These are phyloP conservation scores for Citrus glauca DNA, from an alignment of 345 rosid genomes.

Conservation along the genomic window DNA sequence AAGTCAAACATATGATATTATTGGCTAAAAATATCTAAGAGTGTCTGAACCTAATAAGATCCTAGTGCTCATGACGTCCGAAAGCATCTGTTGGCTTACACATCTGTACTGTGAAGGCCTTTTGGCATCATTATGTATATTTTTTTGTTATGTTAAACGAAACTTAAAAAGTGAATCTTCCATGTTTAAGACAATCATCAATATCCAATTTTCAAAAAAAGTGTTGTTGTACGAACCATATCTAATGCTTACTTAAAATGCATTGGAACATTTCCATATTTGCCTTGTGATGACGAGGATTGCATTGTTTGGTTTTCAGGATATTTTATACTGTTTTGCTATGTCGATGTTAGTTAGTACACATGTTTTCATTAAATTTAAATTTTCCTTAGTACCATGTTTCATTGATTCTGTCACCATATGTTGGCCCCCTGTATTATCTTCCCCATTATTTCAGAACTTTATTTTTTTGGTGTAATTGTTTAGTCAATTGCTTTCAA, in stretches of 20 bases:
- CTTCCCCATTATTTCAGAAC: background rate
- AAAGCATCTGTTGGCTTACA: background rate
- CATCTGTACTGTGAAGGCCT: background rate
- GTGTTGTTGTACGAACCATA: background rate
- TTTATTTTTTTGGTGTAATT: background rate
- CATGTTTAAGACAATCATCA: background rate
- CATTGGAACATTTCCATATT: background rate
- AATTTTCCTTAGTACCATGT: background rate
- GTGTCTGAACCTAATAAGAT: background rate
- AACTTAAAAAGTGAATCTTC: background rate
- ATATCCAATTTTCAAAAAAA: too few relatives aligned
- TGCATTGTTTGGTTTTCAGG: background rate
- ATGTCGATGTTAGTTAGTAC: background rate
- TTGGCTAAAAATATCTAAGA: background rate
- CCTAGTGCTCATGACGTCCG: background rate
- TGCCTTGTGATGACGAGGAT: background rate
- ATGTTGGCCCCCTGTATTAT: background rate
- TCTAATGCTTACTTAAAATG: background rate
- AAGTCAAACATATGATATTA: background rate
- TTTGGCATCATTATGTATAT: background rate
- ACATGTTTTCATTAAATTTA: background rate
- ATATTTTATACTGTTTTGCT: background rate
- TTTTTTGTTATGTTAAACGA: background rate
- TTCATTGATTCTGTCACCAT: background rate
- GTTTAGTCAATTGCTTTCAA: background rate